Evolutionary conservation across 1,284 basidiomycete species (phyloP), one percentile per base, ranked within the genome.

Genomic region (Leccinum laetum): DNA sequence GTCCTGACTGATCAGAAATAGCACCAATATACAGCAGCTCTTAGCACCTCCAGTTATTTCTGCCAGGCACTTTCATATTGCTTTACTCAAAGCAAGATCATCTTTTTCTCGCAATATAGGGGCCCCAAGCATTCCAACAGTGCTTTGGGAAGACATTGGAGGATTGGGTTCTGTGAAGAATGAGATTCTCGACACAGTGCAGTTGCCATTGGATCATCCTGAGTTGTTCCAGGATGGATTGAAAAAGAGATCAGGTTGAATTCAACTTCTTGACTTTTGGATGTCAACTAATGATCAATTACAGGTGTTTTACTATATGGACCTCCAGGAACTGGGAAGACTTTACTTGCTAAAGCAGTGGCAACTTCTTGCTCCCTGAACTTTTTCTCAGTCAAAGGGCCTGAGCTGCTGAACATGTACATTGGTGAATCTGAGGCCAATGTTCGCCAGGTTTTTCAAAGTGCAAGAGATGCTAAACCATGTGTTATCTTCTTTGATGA

Each of bases 401-500:
- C 97, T 1, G 96, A 99, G 73, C 83, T 99, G 37, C 86, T 97
- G 55, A 98, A 98, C 77, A 98, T 98, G 88, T 99, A 98, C 78
- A 99, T 99, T 72, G 97, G 97, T 69, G 97, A 99, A 81, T 98
- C 96, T 6, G 98, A 99, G 77, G 94, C 96, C 41, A 96, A 97
- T 73, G 94, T 99, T 41, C 90, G 98, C 11, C 84, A 91, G 6
- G 89, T 99, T 1, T 99, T 99, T 75, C 92, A 95, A 72, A 87
- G 90, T 21, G 98, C 98, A 11, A 83, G 95, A 61, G 94, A 96
- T 79, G 95, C 95, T 0, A 88, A 87, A 60, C 95, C 95, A 5
- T 96, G 95, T 74, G 93, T 99, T 55, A 92, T 99, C 63, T 97
- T 99, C 76, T 99, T 99, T 77, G 98, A 99, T 79, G 98, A 99